Conservation (phyloP, 23 red algal species). For the Gracilaria vermiculophylla region DNA sequence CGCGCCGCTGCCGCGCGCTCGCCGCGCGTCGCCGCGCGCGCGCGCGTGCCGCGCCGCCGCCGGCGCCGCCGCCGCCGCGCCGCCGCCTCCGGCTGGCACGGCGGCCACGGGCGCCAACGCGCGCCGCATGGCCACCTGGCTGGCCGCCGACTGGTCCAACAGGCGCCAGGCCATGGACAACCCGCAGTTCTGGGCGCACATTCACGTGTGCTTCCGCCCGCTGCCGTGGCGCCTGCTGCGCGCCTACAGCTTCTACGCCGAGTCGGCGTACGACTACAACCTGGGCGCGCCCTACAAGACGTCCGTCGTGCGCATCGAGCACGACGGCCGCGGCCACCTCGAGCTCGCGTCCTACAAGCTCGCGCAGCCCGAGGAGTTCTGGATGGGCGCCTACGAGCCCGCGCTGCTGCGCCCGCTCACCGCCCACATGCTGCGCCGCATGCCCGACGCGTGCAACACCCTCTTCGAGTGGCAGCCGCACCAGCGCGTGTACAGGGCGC, state of each 20-base stretch:
- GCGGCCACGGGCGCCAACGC: conserved; percentile 32
- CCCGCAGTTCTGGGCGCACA: conserved; percentile 95
- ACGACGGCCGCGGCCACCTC: conserved; percentile 25
- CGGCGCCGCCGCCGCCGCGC: background rate
- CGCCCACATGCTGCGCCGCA: conserved; percentile 34
- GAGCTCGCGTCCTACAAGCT: conserved; percentile 89
- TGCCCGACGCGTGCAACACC: conserved; percentile 84
- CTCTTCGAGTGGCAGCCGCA: conserved; percentile 60
- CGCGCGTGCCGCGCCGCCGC: background rate
- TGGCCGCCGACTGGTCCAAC: conserved; percentile 93
- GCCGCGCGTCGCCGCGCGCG: background rate
- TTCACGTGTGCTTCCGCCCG: conserved; percentile 83
- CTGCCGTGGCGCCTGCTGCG: conserved; percentile 73
- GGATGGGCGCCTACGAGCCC: conserved; percentile 77
- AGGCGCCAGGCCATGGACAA: conserved; percentile 81
- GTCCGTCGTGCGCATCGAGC: conserved; percentile 70
- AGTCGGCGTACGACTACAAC: conserved; percentile 85
- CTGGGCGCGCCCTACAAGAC: conserved; percentile 82
- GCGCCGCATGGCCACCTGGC: conserved; percentile 62
- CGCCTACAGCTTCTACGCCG: conserved; percentile 77
- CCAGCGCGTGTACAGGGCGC: conserved; percentile 48
- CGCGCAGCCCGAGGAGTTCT: conserved; percentile 64
- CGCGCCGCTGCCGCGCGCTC: background rate
- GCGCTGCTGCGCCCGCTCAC: conserved; percentile 54
- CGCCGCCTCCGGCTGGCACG: conserved; percentile 19